Percentiles rank a stretch among this genome's conserved stretches.
These are phyloP conservation scores for Trichoderma endophyticum DNA, from an alignment of 2,329 filamentous ascomycete genomes.

Conservation along the genomic window DNA sequence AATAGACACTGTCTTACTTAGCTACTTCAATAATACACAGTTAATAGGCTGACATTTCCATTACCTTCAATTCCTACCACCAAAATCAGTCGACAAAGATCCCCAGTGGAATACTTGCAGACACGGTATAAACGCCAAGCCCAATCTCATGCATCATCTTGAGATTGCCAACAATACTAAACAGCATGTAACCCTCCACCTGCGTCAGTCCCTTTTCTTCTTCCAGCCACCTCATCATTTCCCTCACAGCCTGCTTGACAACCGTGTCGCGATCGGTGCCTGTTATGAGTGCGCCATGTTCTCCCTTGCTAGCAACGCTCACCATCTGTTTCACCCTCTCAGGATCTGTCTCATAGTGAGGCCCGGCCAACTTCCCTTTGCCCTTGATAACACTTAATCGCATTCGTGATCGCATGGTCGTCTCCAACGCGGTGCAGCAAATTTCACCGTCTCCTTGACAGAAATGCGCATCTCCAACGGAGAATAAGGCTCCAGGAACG, in stretches of 20 bases:
- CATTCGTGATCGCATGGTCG: constrained; percentile 47
- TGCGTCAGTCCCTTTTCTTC: constrained; percentile 43
- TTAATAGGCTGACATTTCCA: neutral
- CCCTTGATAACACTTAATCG: constrained; percentile 47
- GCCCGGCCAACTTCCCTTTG: constrained; percentile 44
- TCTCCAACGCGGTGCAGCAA: constrained; percentile 56
- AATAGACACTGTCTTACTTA: neutral
- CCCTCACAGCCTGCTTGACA: constrained; percentile 45
- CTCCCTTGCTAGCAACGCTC: constrained; percentile 18
- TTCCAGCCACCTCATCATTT: constrained; percentile 48
- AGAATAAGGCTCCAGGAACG: neutral
- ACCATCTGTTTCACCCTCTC: constrained; percentile 5
- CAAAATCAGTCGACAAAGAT: neutral
- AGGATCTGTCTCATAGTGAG: constrained; percentile 43
- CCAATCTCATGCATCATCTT: constrained; percentile 37
- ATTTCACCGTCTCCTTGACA: constrained; percentile 55
- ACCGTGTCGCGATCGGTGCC: constrained; percentile 48
- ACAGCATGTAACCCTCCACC: constrained; percentile 51
- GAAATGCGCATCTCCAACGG: constrained; percentile 45
- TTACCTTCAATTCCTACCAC: neutral
- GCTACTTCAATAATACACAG: neutral
- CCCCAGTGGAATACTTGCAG: constrained; percentile 2
- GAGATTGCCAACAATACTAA: constrained; percentile 48
- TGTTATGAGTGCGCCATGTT: constrained; percentile 44
- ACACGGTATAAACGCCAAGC: neutral